Conservation (phyloP, 805 yeast species). For the Kurtzmaniella cleridarum region DNA sequence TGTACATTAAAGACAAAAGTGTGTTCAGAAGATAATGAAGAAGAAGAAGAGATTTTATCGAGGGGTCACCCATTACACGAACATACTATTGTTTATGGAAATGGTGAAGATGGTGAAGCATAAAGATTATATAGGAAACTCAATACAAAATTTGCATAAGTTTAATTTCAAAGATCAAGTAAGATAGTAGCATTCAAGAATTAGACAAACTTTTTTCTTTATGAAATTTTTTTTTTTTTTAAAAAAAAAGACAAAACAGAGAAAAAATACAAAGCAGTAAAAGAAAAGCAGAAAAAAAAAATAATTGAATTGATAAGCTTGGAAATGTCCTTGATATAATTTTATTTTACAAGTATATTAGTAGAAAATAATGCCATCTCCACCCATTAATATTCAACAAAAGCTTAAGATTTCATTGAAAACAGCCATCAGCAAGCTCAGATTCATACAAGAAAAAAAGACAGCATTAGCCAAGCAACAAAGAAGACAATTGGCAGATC, state of each 20-base stretch:
- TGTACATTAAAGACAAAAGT: constrained; percentile 44
- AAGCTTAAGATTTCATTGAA: constrained; percentile 43
- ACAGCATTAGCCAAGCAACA: constrained; percentile 71
- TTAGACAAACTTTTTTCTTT: too few relatives aligned
- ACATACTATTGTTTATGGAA: constrained; percentile 31
- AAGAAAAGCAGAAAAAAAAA: too few relatives aligned
- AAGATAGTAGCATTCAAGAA: too few relatives aligned
- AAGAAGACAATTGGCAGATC: constrained; percentile 64
- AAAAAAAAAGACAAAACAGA: too few relatives aligned
- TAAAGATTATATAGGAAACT: neutral
- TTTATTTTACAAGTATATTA: neutral
- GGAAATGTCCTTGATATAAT: too few relatives aligned
- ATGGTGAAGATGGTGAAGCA: constrained; percentile 6
- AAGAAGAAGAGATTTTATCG: constrained; percentile 29
- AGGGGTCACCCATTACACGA: constrained; percentile 36
- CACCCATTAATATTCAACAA: constrained; percentile 22
- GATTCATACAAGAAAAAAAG: constrained; percentile 70
- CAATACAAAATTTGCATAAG: neutral
- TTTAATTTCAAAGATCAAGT: too few relatives aligned
- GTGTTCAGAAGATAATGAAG: constrained; percentile 23
- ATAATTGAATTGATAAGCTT: too few relatives aligned
- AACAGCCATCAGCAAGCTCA: constrained; percentile 66
- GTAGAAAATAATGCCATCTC: constrained; percentile 2
- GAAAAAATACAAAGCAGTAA: too few relatives aligned
- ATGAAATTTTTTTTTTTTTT: too few relatives aligned